Conservation (phyloP, 2,329 filamentous ascomycete genomes). For the Akanthomyces uredinophilus region DNA sequence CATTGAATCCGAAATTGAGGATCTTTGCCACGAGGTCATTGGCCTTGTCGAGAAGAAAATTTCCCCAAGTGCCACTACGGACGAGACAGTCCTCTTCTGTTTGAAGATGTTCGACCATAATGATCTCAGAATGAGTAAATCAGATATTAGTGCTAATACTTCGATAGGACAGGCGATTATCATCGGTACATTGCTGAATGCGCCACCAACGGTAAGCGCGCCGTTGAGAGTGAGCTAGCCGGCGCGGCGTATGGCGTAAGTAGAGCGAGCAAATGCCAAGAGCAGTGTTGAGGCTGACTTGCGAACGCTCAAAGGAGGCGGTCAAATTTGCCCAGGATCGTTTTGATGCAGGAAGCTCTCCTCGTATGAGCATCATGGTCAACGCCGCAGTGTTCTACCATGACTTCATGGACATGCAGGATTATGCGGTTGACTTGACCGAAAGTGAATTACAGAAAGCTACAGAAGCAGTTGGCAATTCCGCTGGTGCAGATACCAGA, state of each 20-base stretch:
- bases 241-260: neutral
- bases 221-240: neutral
- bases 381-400: neutral
- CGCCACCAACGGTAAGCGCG: neutral
- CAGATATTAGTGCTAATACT: neutral
- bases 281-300: neutral
- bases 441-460: neutral
- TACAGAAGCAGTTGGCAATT: neutral
- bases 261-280: neutral
- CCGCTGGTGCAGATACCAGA: neutral
- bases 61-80: neutral
- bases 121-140: neutral
- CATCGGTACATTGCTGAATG: slow-evolving; percentile 9
- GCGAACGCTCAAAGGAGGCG: neutral
- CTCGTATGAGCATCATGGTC: neutral
- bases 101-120: neutral
- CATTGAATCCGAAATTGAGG: neutral
- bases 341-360: neutral
- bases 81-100: neutral
- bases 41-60: neutral
- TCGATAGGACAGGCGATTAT: slow-evolving; percentile 4
- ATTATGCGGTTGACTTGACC: neutral
- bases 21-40: neutral
- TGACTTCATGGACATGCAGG: neutral
- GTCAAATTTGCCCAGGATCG: neutral